phyloP scores from a whole-genome alignment of 169 alveolate genomes.

The Theileria orientalis region DNA sequence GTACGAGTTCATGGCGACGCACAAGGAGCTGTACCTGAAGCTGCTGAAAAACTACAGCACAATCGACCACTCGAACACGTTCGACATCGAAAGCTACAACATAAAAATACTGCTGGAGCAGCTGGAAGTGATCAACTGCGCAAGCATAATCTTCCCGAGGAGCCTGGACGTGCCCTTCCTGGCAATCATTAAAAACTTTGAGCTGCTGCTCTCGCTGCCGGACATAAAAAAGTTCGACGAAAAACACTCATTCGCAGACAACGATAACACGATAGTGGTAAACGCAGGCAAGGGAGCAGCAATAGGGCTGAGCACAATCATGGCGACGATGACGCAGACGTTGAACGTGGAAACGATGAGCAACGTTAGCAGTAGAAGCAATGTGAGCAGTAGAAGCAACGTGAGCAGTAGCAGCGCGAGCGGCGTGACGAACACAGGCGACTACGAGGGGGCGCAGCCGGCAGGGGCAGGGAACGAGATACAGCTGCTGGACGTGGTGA shows the following conservation, averaged over 20 bases:
- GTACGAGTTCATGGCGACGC: neutral
- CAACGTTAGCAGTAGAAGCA: too few species aligned
- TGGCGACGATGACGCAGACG: too few species aligned
- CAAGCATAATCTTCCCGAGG: constrained; percentile 24
- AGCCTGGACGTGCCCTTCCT: constrained; percentile 15
- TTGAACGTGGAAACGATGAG: too few species aligned
- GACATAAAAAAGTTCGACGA: neutral
- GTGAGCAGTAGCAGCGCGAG: neutral
- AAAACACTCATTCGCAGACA: neutral
- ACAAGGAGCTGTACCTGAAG: constrained; percentile 21
- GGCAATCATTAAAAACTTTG: constrained; percentile 18
- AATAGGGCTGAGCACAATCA: neutral
- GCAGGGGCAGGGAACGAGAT: too few species aligned
- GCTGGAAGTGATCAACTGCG: constrained; percentile 7
- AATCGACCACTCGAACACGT: constrained; percentile 3
- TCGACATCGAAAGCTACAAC: neutral
- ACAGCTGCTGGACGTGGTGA: neutral
- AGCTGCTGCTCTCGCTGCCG: neutral
- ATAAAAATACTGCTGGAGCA: neutral
- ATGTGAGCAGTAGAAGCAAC: too few species aligned
- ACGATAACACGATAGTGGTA: neutral
- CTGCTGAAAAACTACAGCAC: neutral
- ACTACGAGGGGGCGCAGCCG: too few species aligned
- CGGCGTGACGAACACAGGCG: neutral
- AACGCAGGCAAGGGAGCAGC: too few species aligned